phyloP scores from a whole-genome alignment of 2,329 filamentous ascomycete species.

The Fusarium sp. region DNA sequence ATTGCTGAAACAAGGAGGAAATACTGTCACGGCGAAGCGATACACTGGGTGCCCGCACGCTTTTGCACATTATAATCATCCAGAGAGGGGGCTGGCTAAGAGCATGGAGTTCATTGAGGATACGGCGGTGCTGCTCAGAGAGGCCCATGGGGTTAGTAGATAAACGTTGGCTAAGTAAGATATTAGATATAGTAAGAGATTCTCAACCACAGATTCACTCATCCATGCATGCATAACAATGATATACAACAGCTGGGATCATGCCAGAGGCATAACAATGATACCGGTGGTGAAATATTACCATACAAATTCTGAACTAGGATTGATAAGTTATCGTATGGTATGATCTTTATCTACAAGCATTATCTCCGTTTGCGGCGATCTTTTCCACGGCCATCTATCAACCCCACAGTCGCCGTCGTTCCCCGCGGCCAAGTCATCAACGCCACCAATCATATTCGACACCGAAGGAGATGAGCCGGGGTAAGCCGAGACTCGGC shows the following conservation, averaged over 20 bases:
- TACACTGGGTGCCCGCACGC: not conserved
- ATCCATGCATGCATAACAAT: too few species aligned
- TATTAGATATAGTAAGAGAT: too few species aligned
- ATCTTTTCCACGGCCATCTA: not conserved
- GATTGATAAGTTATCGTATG: too few species aligned
- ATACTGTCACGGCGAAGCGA: not conserved
- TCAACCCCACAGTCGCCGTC: too few species aligned
- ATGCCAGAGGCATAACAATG: too few species aligned
- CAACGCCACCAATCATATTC: conserved; percentile 8
- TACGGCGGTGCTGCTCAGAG: not conserved
- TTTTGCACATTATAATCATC: conserved; percentile 4
- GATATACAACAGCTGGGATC: too few species aligned
- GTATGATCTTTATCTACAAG: not conserved
- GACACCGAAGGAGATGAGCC: not conserved
- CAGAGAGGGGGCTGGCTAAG: not conserved
- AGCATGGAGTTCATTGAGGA: conserved; percentile 3
- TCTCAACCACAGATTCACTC: too few species aligned
- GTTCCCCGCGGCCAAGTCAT: not conserved
- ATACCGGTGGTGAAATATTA: too few species aligned
- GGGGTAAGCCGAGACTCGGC: not conserved
- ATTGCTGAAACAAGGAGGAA: not conserved
- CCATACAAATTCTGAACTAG: too few species aligned
- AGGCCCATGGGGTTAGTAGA: not conserved
- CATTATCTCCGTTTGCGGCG: not conserved
- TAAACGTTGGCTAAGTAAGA: too few species aligned